Evolutionary conservation across 2,329 filamentous ascomycete genomes (phyloP), one percentile per base, ranked within the genome.

Genomic region (Cercospora berteroae): DNA sequence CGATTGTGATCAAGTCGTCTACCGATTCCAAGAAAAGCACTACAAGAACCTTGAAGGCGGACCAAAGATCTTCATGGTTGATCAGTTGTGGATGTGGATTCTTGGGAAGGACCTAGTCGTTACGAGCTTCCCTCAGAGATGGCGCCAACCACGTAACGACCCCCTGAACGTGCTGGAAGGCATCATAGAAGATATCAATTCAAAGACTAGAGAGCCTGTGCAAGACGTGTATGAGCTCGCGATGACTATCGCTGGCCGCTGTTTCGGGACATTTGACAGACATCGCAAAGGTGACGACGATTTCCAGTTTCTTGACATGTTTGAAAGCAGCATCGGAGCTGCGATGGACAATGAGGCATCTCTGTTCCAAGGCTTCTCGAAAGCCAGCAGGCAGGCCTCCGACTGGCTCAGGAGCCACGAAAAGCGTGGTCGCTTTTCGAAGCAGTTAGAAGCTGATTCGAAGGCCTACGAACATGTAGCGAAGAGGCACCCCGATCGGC

Each of bases 81-180:
- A 90, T 74, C 88, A 90, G 71, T 79, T 90, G 1, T 90, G 88
- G 88, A 83, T 90, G 74, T 89, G 87, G 85, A 81, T 88, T 3
- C 73, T 90, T 0, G 79, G 85, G 66, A 80, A 80, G 74, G 87
- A 88, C 66, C 77, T 89, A 16, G 83, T 90, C 18, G 82, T 90
- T 10, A 87, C 86, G 0, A 83, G 84, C 63, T 88, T 88, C 65
- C 85, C 86, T 2, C 83, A 87, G 69, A 79, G 85, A 5, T 88
- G 85, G 85, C 80, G 85, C 33, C 86, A 89, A 73, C 86, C 86
- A 0, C 85, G 84, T 61, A 86, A 87, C 62, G 87, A 89, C 65
- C 86, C 86, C 0, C 77, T 89, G 12, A 89, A 89, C 66, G 86
- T 90, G 1, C 79, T 90, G 1, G 87, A 89, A 60, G 83, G 84